Conservation (phyloP, 192 early-diverging fungal genomes). For the Paraglomus brasilianum region DNA sequence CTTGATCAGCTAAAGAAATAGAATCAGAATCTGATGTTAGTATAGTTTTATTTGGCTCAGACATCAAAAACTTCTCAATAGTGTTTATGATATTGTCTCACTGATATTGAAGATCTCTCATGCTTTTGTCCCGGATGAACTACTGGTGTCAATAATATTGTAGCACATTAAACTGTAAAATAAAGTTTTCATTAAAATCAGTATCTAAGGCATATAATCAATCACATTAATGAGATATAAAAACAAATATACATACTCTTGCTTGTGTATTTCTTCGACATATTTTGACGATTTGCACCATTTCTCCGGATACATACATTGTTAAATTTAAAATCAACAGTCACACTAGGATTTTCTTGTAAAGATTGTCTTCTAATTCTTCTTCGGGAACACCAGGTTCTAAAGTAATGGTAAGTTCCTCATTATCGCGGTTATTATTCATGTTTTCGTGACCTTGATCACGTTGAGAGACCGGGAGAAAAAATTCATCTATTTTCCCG, state of each 20-base stretch:
- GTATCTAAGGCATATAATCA: neutral
- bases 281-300: slow-evolving; percentile 14
- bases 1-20: slow-evolving; percentile 12
- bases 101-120: slow-evolving; percentile 5
- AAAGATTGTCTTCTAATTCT: slow-evolving; percentile 6
- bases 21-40: neutral
- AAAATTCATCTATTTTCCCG: too few species aligned
- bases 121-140: slow-evolving; percentile 14
- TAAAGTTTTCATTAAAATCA: slow-evolving; percentile 3
- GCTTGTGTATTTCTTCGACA: slow-evolving; percentile 17
- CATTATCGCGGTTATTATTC: too few species aligned
- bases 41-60: neutral
- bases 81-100: slow-evolving; percentile 7
- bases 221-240: too few species aligned
- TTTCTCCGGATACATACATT: slow-evolving; percentile 14
- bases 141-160: slow-evolving; percentile 21
- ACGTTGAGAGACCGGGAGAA: too few species aligned
- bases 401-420: too few species aligned
- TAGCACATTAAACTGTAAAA: slow-evolving; percentile 17
- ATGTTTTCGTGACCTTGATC: too few species aligned
- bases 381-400: too few species aligned
- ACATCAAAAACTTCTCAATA: slow-evolving; percentile 10
- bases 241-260: slow-evolving; percentile 24
- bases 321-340: slow-evolving; percentile 9
- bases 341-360: neutral